Evolutionary conservation across 192 early-diverging fungal species (phyloP).

Genomic region (Backusella tarrabulga): DNA sequence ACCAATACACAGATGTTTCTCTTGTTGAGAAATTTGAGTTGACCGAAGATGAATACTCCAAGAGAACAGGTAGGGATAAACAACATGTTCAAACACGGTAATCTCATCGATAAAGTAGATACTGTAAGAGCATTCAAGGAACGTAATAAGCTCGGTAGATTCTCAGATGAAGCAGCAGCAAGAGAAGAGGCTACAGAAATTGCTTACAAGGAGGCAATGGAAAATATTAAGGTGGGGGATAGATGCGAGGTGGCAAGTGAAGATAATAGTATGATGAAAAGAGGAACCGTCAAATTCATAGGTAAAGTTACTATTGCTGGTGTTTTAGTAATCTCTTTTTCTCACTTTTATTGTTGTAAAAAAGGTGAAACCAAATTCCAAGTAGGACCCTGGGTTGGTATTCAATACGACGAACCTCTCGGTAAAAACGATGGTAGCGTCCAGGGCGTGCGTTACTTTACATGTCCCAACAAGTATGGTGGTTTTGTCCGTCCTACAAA

Average conservation of each 20-base stretch:
- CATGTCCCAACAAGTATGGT: slow-evolving; percentile 70
- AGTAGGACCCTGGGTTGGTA: slow-evolving; percentile 89
- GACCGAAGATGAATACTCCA: slow-evolving; percentile 84
- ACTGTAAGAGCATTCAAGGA: slow-evolving; percentile 88
- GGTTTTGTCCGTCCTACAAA: slow-evolving; percentile 90
- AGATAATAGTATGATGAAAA: slow-evolving; percentile 43
- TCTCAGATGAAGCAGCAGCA: slow-evolving; percentile 57
- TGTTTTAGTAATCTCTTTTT: slow-evolving; percentile 56
- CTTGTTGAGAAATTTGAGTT: slow-evolving; percentile 95
- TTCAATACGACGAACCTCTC: slow-evolving; percentile 94
- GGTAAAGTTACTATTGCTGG: slow-evolving; percentile 49
- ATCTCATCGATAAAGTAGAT: slow-evolving; percentile 43
- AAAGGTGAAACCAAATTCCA: slow-evolving; percentile 69
- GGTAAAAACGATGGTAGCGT: slow-evolving; percentile 94
- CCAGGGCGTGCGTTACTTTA: slow-evolving; percentile 76
- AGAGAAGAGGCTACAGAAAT: slow-evolving; percentile 29
- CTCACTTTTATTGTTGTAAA: neutral
- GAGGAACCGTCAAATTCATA: slow-evolving; percentile 72
- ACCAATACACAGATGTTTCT: slow-evolving; percentile 84
- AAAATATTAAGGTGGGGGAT: slow-evolving; percentile 67
- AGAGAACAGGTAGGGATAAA: slow-evolving; percentile 56
- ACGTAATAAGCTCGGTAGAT: slow-evolving; percentile 86
- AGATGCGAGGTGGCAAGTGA: slow-evolving; percentile 79
- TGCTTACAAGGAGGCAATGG: slow-evolving; percentile 53
- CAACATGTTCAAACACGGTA: neutral